Conservation (phyloP, 1,284 basidiomycete genomes). For the Cutaneotrichosporon cavernicola region DNA sequence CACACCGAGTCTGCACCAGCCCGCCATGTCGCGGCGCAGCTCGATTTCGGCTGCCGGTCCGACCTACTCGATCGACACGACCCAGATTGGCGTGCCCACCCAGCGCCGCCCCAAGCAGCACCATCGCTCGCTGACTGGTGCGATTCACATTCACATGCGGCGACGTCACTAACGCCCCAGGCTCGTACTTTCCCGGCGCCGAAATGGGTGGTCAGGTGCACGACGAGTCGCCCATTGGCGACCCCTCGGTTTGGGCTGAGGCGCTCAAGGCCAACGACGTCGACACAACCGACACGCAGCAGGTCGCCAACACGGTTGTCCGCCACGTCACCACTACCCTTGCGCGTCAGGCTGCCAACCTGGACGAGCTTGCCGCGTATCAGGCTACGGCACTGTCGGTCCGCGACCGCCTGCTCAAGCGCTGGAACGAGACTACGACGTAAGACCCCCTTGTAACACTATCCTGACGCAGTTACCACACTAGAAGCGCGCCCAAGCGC, state of each 20-base stretch:
- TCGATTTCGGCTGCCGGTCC: constrained; percentile 42
- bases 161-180: constrained; percentile 24
- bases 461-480: constrained; percentile 43
- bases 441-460: constrained; percentile 20
- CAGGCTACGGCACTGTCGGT: constrained; percentile 62
- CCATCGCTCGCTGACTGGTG: constrained; percentile 47
- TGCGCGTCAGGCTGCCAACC: constrained; percentile 80
- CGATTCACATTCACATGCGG: no score
- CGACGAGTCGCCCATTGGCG: constrained; percentile 80
- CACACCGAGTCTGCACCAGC: constrained; percentile 46
- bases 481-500: constrained; percentile 50
- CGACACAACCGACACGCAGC: constrained; percentile 53
- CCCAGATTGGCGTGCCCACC: constrained; percentile 48
- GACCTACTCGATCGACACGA: constrained; percentile 37
- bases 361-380: constrained; percentile 62
- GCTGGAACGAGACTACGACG: constrained; percentile 53
- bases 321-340: constrained; percentile 80
- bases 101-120: constrained; percentile 45
- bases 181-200: constrained; percentile 48
- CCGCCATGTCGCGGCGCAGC: constrained; percentile 45
- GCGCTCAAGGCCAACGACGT: constrained; percentile 51
- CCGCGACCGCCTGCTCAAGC: constrained; percentile 72
- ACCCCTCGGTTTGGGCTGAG: constrained; percentile 74
- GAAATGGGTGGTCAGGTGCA: constrained; percentile 60
- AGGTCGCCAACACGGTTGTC: constrained; percentile 74